These are phyloP conservation scores for Carex arenaria DNA, from an alignment of 202 grass and related monocot genomes.

Conservation along the genomic window DNA sequence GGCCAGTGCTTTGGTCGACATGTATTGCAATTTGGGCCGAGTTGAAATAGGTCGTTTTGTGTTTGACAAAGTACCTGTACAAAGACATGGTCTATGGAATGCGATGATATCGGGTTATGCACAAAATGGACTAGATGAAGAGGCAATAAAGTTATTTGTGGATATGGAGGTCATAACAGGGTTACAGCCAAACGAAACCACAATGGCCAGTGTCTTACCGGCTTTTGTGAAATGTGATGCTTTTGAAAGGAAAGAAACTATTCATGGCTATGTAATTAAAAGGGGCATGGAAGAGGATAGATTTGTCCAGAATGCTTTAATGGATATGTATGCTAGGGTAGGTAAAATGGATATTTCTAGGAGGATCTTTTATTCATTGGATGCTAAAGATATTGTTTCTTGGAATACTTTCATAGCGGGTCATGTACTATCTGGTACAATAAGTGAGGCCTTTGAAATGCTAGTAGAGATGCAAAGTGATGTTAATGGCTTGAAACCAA, in stretches of 20 bases:
- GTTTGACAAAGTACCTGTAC: constrained; percentile 42
- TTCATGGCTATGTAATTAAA: constrained; percentile 88
- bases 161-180: constrained; percentile 50
- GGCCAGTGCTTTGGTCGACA: constrained; percentile 71
- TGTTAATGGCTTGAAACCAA: constrained; percentile 31
- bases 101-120: constrained; percentile 88
- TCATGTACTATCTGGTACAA: constrained; percentile 42
- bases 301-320: constrained; percentile 95
- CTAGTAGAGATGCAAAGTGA: constrained; percentile 59
- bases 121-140: constrained; percentile 62
- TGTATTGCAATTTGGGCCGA: constrained; percentile 68
- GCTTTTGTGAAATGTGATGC: constrained; percentile 53
- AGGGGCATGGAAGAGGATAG: constrained; percentile 60
- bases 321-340: constrained; percentile 92
- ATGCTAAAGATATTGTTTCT: constrained; percentile 56
- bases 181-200: constrained; percentile 65
- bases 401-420: constrained; percentile 92
- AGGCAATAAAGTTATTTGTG: constrained; percentile 59
- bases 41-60: constrained; percentile 38
- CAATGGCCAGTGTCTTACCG: constrained; percentile 66
- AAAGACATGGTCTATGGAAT: constrained; percentile 80
- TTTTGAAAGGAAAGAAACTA: constrained; percentile 55
- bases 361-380: constrained; percentile 52
- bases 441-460: constrained; percentile 55
- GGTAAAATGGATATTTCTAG: constrained; percentile 58